A percentile compares a stretch with the other conserved stretches of the same genome.
Evolutionary conservation across 768 basidiomycete genomes (phyloP).

Genomic region (Kwoniella dejecticola): DNA sequence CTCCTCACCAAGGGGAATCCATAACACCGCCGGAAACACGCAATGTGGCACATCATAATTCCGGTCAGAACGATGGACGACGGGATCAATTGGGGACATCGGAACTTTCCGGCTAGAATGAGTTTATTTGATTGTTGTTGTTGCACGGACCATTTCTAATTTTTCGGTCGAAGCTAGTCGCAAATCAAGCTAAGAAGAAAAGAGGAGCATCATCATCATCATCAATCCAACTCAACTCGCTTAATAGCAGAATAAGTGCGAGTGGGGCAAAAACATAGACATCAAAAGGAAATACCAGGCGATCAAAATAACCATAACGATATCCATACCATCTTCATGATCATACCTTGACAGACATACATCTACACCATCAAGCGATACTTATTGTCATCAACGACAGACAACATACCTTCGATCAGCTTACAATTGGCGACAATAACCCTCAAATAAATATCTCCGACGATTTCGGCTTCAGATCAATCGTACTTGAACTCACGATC

Average conservation of each 20-base stretch:
- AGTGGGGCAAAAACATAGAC: too few species aligned
- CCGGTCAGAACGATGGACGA: not conserved
- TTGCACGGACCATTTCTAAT: not conserved
- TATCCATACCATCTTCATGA: not conserved
- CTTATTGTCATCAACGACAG: not conserved
- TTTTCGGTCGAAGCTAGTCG: constrained; percentile 15
- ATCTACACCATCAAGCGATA: not conserved
- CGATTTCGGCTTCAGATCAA: constrained; percentile 4
- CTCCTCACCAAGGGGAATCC: not conserved
- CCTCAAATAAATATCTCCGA: constrained; percentile 1
- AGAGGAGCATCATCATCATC: constrained; percentile 8
- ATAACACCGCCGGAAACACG: constrained; percentile 1
- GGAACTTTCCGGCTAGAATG: not conserved
- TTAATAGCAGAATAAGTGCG: too few species aligned
- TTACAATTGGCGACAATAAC: not conserved
- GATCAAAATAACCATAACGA: too few species aligned
- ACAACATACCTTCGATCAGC: not conserved
- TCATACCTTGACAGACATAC: not conserved
- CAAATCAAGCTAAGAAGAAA: not conserved
- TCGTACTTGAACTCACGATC: too few species aligned
- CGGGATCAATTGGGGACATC: not conserved
- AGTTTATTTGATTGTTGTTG: constrained; percentile 4
- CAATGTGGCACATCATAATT: constrained; percentile 3
- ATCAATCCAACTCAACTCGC: too few species aligned
- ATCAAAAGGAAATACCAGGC: too few species aligned